phyloP scores from a whole-genome alignment of 2,329 filamentous ascomycete genomes.

The Pseudovirgaria hyperparasitica region DNA sequence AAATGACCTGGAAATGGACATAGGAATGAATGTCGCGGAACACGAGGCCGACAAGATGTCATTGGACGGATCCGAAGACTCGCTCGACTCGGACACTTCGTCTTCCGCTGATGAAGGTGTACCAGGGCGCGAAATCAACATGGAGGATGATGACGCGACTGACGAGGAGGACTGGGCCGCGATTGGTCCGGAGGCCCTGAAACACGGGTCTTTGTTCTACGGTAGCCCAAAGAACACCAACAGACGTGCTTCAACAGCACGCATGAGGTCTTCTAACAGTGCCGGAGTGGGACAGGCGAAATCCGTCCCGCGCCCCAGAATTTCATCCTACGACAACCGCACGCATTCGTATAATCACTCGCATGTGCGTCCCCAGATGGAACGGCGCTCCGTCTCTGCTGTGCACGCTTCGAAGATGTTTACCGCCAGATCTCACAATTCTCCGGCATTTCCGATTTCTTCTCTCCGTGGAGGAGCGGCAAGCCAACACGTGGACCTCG shows the following conservation, averaged over 20 bases:
- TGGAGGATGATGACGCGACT: slow-evolving; percentile 60
- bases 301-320: too few relatives aligned
- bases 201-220: too few relatives aligned
- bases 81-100: slow-evolving; percentile 63
- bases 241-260: too few relatives aligned
- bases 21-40: slow-evolving; percentile 59
- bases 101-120: slow-evolving; percentile 50
- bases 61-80: slow-evolving; percentile 53
- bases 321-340: too few relatives aligned
- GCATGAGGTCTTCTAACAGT: too few relatives aligned
- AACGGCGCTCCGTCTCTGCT: too few relatives aligned
- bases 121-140: slow-evolving; percentile 55
- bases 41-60: slow-evolving; percentile 95
- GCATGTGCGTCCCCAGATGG: too few relatives aligned
- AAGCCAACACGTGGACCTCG: slow-evolving; percentile 15
- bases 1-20: slow-evolving; percentile 50
- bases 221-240: too few relatives aligned
- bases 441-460: slow-evolving; percentile 14
- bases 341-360: too few relatives aligned
- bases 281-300: too few relatives aligned
- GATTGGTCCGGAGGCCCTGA: slow-evolving; percentile 73
- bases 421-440: too few relatives aligned
- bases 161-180: slow-evolving; percentile 95
- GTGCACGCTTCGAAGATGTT: too few relatives aligned
- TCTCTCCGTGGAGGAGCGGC: slow-evolving; percentile 15